phyloP scores from a whole-genome alignment of 2,329 filamentous ascomycete genomes.

The Apiospora phragmitis region DNA sequence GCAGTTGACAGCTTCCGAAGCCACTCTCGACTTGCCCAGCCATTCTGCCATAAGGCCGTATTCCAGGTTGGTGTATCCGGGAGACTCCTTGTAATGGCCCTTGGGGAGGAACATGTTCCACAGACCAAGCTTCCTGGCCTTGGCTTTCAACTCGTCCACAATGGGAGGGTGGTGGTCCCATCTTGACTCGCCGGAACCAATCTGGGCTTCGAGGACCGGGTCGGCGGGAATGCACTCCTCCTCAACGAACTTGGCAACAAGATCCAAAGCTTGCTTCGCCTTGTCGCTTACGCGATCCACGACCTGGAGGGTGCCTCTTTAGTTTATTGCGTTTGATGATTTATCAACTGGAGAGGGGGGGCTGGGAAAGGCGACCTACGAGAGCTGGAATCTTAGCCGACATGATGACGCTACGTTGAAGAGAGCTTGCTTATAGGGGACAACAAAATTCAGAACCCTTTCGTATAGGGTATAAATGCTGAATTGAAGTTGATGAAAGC shows the following conservation, averaged over 20 bases:
- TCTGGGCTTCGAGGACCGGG: slow-evolving; percentile 74
- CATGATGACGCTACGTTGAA: slow-evolving; percentile 22
- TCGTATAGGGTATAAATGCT: neutral
- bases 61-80: slow-evolving; percentile 92
- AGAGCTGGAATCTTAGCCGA: slow-evolving; percentile 32
- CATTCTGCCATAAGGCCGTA: slow-evolving; percentile 98
- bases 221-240: slow-evolving; percentile 92
- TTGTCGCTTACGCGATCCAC: slow-evolving; percentile 72
- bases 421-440: neutral
- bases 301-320: slow-evolving; percentile 36
- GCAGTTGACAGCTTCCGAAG: slow-evolving; percentile 87
- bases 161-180: slow-evolving; percentile 80
- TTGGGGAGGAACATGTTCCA: slow-evolving; percentile 99
- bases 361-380: slow-evolving; percentile 22
- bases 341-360: slow-evolving; percentile 18
- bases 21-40: slow-evolving; percentile 80
- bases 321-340: neutral
- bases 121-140: slow-evolving; percentile 79
- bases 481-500: neutral
- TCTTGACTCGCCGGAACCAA: slow-evolving; percentile 73
- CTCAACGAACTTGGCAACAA: slow-evolving; percentile 94
- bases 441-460: neutral
- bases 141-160: slow-evolving; percentile 85
- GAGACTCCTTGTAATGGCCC: slow-evolving; percentile 92
- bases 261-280: slow-evolving; percentile 80